Conservation (phyloP, 106 monocot species). For the Dendrobium chrysotoxum region DNA sequence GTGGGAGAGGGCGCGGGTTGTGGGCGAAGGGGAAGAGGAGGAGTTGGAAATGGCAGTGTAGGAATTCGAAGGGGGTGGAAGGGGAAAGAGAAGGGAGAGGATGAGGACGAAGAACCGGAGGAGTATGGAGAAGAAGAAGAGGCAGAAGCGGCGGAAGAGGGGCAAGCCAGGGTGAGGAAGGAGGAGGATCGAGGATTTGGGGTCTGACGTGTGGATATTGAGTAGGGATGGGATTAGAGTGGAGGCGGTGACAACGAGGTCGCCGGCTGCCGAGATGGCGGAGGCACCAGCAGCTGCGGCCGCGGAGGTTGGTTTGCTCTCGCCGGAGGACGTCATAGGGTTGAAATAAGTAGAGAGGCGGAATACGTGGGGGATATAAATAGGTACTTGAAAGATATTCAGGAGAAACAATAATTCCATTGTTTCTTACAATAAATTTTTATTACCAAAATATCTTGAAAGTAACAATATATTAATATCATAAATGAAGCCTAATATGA, state of each 20-base stretch:
- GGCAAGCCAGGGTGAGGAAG: slow-evolving; percentile 3
- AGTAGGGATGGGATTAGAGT: too few species aligned
- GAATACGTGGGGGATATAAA: too few species aligned
- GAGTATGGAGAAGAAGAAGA: slow-evolving; percentile 6
- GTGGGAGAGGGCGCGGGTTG: slow-evolving; percentile 42
- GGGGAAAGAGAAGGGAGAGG: background rate
- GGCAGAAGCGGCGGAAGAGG: slow-evolving; percentile 9
- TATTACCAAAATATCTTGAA: too few species aligned
- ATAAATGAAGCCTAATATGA: too few species aligned
- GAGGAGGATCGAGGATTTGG: background rate
- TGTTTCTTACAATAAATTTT: too few species aligned
- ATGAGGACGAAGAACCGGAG: slow-evolving; percentile 12
- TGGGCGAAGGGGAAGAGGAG: slow-evolving; percentile 18
- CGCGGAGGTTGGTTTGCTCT: background rate
- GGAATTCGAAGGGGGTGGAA: too few species aligned
- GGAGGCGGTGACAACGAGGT: slow-evolving; percentile 2
- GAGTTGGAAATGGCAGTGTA: background rate
- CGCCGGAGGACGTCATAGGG: background rate
- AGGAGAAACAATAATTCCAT: too few species aligned
- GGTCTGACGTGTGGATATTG: too few species aligned
- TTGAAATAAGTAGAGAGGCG: background rate
- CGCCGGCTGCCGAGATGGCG: background rate
- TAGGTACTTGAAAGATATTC: too few species aligned
- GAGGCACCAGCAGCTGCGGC: background rate
- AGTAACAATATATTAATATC: too few species aligned